Base-by-base conservation (phyloP, 306 rosid species). In the Pueraria montana region DNA sequence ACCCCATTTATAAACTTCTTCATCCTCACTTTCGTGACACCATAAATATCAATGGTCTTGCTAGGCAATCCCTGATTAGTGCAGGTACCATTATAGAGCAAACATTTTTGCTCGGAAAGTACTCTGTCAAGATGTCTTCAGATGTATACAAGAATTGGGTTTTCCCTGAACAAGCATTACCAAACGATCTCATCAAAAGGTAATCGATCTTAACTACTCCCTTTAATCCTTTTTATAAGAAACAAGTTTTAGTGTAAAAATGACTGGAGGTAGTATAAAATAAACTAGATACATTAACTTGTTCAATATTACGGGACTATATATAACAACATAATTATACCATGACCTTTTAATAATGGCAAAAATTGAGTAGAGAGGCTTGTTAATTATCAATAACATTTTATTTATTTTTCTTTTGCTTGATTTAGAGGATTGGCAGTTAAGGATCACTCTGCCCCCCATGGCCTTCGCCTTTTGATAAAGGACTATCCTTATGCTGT, bases 401-500 rank as follows among this genome's bases (percentile, higher is more conserved):
- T 38, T 36, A 6, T 36, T 36, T 34, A 0, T 49, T 49, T 49
- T 49, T 5, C 58, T 24, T 13, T 48, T 78, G 76, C 4, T 59
- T 48, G 45, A 49, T 82, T 62, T 62, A 93, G 94, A 79, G 97
- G 96, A 77, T 49, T 90, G 85, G 94, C 93, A 7, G 67, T 87
- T n/a, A 77, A 79, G 82, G 95, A 93, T 79, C 38, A 85, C 21
- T 61, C 75, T 46, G 21, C 82, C 8, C 90, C 87, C 0, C 82
- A 89, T 1, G 97, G 94, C 18, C 87, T 93, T 78, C 86, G 87
- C 58, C 90, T 93, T 0, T 56, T 76, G 76, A 78, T 93, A 20
- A 73, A 91, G 40, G 96, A 93, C 73, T 92, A 92, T 65, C 94
- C 92, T 3, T 92, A 77, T 63, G 92, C 91, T 8, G 88, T 81